phyloP scores from a whole-genome alignment of 2,329 filamentous ascomycete species.

The Fusarium coicis region DNA sequence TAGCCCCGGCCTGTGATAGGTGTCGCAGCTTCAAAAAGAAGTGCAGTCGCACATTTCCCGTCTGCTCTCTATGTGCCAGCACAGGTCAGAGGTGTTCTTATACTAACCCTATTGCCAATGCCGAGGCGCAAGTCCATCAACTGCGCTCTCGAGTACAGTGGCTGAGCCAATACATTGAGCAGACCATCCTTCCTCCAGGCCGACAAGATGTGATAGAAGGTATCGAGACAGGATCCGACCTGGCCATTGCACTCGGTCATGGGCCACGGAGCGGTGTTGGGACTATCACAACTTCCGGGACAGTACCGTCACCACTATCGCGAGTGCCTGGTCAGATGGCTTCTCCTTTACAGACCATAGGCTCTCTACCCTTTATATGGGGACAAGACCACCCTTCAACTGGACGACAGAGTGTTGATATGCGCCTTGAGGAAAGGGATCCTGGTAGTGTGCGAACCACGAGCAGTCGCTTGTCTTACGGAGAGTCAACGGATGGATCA shows the following conservation, averaged over 20 bases:
- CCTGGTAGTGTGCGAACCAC: conserved; percentile 35
- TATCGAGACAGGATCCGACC: conserved; percentile 52
- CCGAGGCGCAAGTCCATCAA: conserved; percentile 49
- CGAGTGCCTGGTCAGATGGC: conserved; percentile 23
- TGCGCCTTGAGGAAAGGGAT: conserved; percentile 30
- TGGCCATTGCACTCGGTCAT: conserved; percentile 27
- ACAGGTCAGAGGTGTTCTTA: conserved; percentile 54
- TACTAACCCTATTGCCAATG: conserved; percentile 47
- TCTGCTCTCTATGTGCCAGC: conserved; percentile 53
- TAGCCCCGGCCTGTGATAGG: conserved; percentile 51
- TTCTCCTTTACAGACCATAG: conserved; percentile 26
- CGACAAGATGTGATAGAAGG: conserved; percentile 45
- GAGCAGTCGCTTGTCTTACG: conserved; percentile 39
- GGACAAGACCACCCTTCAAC: conserved; percentile 17
- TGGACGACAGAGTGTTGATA: conserved; percentile 22
- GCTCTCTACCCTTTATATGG: not conserved
- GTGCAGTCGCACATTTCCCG: conserved; percentile 55
- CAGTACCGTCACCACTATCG: conserved; percentile 25
- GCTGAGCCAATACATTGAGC: conserved; percentile 53
- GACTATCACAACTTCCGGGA: not conserved
- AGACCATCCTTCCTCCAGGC: conserved; percentile 41
- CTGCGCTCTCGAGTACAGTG: conserved; percentile 54
- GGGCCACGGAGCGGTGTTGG: not conserved
- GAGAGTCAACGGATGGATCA: conserved; percentile 33
- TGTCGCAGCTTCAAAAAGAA: conserved; percentile 60